Base-by-base conservation (phyloP, 306 rosid genomes). In the Lotus japonicus region DNA sequence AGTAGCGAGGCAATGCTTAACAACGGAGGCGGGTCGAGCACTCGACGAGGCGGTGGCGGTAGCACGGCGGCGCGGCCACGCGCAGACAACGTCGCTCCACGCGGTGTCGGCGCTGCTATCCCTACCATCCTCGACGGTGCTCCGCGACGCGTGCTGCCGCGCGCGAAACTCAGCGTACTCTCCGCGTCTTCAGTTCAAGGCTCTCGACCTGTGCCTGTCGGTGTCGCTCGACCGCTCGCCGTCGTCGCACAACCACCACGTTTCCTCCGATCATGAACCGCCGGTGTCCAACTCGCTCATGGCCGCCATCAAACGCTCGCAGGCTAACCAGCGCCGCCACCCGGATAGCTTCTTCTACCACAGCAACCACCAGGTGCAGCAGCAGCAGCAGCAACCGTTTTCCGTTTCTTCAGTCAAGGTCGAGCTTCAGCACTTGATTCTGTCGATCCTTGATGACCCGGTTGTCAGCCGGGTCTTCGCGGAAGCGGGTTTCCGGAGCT, bases 251-350 rank as follows among this genome's bases (percentile, higher is more conserved):
- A 68, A 10, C 81, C 87, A 76, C 59, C 88, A 76, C 59, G 56
- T 60, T 26, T 7, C 73, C 23, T 68, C 82, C 15, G 96, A 86
- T 76, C 90, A 85, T 8, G 95, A 90, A 69, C 99, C 99, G 1
- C 99, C 99, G 0, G 88, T 95, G 0, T 95, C 99, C 1, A 95
- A 95, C 81, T 95, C 99, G 0, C 92, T 95, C 82, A 90, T 88
- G 99, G 99, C 99, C 0, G 99, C 99, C 51, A 81, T 95, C 11
- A 95, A 95, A 49, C 91, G 99, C 5, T 95, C 99, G 2, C 99
- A 95, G 64, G 97, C 99, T 3, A 95, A 88, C 85, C 99, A 95
- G 57, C 67, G 99, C 0, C 81, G 97, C 0, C 97, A 90, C 66
- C 99, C 99, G 0, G 97, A 95, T 53, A 88, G 85, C 15, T 87